A percentile compares a stretch with the other conserved stretches of the same genome.
Conservation (phyloP, 78 protist species). For the Anaeramoeba ignava region DNA sequence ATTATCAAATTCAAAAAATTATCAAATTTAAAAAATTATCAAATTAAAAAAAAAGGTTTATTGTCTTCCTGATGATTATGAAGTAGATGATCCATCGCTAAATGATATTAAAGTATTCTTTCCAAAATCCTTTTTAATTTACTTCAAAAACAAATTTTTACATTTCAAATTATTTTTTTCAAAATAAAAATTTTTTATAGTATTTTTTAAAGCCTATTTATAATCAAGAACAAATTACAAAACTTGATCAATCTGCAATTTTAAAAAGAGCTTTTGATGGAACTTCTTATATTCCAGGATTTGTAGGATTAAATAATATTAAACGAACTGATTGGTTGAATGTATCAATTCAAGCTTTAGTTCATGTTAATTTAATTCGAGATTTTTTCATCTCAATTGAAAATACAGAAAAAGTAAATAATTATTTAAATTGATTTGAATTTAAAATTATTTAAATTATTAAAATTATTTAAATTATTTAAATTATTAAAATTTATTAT, state of each 20-base stretch:
- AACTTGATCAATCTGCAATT: constrained; percentile 13
- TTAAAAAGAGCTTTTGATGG: constrained; percentile 38
- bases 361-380: constrained; percentile 52
- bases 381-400: constrained; percentile 45
- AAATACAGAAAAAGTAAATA: constrained; percentile 15
- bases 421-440: too few relatives aligned
- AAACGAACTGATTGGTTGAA: constrained; percentile 67
- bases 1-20: too few relatives aligned
- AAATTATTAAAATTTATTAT: too few relatives aligned
- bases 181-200: constrained; percentile 1
- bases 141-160: neutral
- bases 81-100: constrained; percentile 77
- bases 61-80: constrained; percentile 94
- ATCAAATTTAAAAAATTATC: too few relatives aligned
- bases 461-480: too few relatives aligned
- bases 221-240: neutral
- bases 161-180: neutral
- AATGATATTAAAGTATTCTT: constrained; percentile 65
- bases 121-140: too few relatives aligned
- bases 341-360: constrained; percentile 72
- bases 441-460: too few relatives aligned
- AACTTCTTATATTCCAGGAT: constrained; percentile 57
- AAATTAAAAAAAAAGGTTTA: constrained; percentile 39
- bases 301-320: constrained; percentile 85
- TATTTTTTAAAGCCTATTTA: constrained; percentile 32